These are phyloP conservation scores for Rutstroemia sp. DNA, from an alignment of 2,329 filamentous ascomycete genomes.

Conservation along the genomic window DNA sequence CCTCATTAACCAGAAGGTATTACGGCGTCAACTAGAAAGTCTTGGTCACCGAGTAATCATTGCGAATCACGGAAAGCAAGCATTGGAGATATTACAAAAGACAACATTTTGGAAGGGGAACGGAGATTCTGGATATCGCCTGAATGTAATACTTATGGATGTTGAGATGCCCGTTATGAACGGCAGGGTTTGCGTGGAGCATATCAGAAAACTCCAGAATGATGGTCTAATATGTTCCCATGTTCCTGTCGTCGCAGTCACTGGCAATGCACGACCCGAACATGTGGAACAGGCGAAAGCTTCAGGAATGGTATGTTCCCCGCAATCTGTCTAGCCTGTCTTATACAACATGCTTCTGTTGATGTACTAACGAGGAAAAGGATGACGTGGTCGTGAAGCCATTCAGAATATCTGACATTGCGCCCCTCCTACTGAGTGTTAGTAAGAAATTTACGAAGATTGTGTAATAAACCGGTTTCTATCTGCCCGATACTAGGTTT, in stretches of 20 bases:
- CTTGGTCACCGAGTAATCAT: slow-evolving; percentile 53
- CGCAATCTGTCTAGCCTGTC: neutral
- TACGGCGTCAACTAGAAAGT: slow-evolving; percentile 53
- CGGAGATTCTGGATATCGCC: slow-evolving; percentile 36
- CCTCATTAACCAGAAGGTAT: slow-evolving; percentile 58
- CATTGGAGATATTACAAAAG: slow-evolving; percentile 46
- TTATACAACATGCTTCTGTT: neutral
- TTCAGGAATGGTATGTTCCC: neutral
- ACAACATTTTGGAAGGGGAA: slow-evolving; percentile 28
- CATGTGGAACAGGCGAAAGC: neutral
- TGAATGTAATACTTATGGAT: slow-evolving; percentile 64
- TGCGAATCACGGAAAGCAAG: slow-evolving; percentile 58
- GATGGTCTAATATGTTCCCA: slow-evolving; percentile 51
- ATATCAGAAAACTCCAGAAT: slow-evolving; percentile 59
- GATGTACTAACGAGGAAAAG: neutral
- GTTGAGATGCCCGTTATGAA: slow-evolving; percentile 80
- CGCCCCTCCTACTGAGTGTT: neutral
- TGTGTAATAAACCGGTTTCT: neutral
- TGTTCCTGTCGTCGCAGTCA: slow-evolving; percentile 67
- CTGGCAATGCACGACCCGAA: slow-evolving; percentile 57
- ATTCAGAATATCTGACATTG: neutral
- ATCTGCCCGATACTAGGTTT: no score
- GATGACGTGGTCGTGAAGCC: neutral
- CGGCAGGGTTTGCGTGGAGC: slow-evolving; percentile 62
- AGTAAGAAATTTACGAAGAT: neutral